A percentile compares a stretch with the other conserved stretches of the same genome.
These are phyloP conservation scores for Liquidambar formosana DNA, from an alignment of 164 flowering plant species.

Conservation along the genomic window DNA sequence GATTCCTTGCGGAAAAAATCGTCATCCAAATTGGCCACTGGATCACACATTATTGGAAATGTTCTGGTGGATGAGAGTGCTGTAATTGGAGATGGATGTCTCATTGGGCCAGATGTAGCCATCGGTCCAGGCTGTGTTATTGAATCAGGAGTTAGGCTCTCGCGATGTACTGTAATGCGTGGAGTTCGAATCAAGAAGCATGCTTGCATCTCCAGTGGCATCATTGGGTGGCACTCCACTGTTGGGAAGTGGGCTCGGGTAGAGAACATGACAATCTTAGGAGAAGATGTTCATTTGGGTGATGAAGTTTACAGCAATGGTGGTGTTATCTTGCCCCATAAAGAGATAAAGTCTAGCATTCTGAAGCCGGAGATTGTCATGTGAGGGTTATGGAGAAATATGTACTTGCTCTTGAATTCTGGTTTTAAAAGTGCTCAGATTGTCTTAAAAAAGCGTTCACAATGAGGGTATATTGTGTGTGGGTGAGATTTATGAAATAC, in stretches of 20 bases:
- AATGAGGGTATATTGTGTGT: too few relatives aligned
- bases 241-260: conserved; percentile 98
- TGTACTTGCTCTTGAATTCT: too few relatives aligned
- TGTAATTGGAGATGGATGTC: conserved; percentile 88
- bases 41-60: conserved; percentile 82
- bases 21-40: conserved; percentile 60
- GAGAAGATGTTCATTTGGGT: conserved; percentile 94
- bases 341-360: conserved; percentile 92
- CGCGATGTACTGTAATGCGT: conserved; percentile 92
- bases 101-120: conserved; percentile 97
- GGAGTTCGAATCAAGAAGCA: conserved; percentile 91
- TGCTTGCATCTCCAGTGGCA: conserved; percentile 87
- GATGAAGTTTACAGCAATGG: conserved; percentile 98
- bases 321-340: conserved; percentile 94
- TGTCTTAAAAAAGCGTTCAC: too few relatives aligned
- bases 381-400: conserved; percentile 36
- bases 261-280: conserved; percentile 97
- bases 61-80: conserved; percentile 88
- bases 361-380: conserved; percentile 97
- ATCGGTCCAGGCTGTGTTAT: conserved; percentile 95
- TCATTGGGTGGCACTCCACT: conserved; percentile 98
- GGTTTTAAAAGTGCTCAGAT: too few relatives aligned
- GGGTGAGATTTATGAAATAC: too few relatives aligned
- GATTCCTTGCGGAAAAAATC: conserved; percentile 77
- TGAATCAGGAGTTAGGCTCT: conserved; percentile 93